phyloP scores from a whole-genome alignment of 2,329 filamentous ascomycete genomes.

The Thielaviopsis musarum region DNA sequence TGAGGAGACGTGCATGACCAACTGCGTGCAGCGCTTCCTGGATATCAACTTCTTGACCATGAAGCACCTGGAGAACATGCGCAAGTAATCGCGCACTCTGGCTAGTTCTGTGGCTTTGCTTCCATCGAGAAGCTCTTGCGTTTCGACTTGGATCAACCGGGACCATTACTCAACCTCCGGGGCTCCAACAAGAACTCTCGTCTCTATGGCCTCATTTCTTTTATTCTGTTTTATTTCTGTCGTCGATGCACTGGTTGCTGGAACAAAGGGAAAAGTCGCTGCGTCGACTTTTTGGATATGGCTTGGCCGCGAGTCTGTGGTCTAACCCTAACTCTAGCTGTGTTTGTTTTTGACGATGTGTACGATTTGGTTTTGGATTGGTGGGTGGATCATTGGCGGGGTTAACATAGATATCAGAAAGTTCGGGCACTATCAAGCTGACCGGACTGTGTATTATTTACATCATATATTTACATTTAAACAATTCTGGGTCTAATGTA shows the following conservation, averaged over 20 bases:
- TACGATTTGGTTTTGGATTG: not conserved
- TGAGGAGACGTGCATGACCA: conserved; percentile 73
- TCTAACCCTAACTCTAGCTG: not conserved
- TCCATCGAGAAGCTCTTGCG: too few species aligned
- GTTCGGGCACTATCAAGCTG: not conserved
- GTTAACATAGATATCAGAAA: not conserved
- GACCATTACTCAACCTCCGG: not conserved
- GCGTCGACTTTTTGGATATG: not conserved
- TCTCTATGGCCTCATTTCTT: not conserved
- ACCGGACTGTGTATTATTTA: not conserved
- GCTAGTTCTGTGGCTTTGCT: not conserved
- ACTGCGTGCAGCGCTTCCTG: conserved; percentile 88
- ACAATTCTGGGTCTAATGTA: not conserved
- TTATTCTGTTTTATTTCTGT: not conserved
- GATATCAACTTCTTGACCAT: conserved; percentile 77
- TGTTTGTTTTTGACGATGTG: not conserved
- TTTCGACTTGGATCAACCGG: not conserved
- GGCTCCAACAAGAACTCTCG: not conserved
- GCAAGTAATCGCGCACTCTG: conserved; percentile 14
- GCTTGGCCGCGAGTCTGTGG: too few species aligned
- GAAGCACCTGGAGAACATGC: conserved; percentile 57
- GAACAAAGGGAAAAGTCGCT: not conserved
- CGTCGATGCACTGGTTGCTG: not conserved
- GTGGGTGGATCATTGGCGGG: not conserved
- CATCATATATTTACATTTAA: not conserved